Base-by-base conservation (phyloP, 352 stramenopile genomes). In the Phytophthora litchii region DNA sequence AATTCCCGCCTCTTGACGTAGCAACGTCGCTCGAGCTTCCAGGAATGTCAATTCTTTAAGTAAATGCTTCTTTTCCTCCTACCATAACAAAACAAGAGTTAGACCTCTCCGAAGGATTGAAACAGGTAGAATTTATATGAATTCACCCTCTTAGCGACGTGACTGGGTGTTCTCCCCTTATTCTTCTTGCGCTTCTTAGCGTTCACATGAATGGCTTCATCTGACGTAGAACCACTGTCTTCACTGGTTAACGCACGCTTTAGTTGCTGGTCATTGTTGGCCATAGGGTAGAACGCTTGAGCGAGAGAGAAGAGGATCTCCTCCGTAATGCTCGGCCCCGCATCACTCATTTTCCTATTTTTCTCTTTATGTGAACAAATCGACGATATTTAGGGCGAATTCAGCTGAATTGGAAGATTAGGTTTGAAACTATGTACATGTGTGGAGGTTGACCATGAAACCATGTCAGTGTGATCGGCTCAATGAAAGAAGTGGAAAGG, bases 1-100 rank as follows among this genome's bases (percentile, higher is more conserved):
- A 36, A 76, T 45, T 1, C 71, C 68, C 13, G 54, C 62, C 36
- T 67, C 60, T 44, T 67, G 47, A 16, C 63, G 74, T 20, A 83
- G 42, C 5, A 61, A 43, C 9, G 63, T 54, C 3, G 62, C 60
- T 21, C 63, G 61, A 16, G 60, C 57, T 41, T 81, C 67, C 25
- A 81, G 29, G 21, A 57, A 54, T 13, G 59, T 54, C 37, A 80
- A 37, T 27, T 80, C 64, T n/a, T 55, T 59, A 11, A 64, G 36
- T 41, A 72, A 54, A 29, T 62, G 29, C 12, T 64, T 40, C 20
- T 78, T 65, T 35, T 77, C 70, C 45, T 81, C 72, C 56, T 81
- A 35, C 17, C 43, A 36, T 2, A 40, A 25, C 4, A 54, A 41
- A 29, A 44, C 16, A 35, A 35, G n/a, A n/a, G n/a, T n/a, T n/a